These are phyloP conservation scores for Adiantum capillusveneris DNA, from an alignment of 75 land plant genomes.

Conservation along the genomic window DNA sequence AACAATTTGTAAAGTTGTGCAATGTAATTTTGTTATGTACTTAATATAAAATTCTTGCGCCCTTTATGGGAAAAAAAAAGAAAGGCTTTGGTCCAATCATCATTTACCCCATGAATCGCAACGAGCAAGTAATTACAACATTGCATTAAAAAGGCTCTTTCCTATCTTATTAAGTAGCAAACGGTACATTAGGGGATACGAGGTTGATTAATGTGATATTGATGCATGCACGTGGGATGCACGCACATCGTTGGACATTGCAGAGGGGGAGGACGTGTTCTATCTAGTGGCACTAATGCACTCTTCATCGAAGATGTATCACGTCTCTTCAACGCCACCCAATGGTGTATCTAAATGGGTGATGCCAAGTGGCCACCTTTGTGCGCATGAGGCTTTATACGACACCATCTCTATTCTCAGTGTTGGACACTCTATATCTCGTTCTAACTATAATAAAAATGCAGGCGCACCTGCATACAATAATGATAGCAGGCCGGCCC, in stretches of 20 bases:
- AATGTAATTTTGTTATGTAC: too few species aligned
- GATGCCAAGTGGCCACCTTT: slow-evolving; percentile 36
- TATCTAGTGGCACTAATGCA: slow-evolving; percentile 61
- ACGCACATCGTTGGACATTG: slow-evolving; percentile 52
- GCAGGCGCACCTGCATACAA: too few species aligned
- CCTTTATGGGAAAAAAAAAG: too few species aligned
- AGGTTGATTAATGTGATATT: too few species aligned
- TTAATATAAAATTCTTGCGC: too few species aligned
- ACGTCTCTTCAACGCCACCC: slow-evolving; percentile 34
- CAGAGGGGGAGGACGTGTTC: slow-evolving; percentile 56
- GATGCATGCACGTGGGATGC: slow-evolving; percentile 56
- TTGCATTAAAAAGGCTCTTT: too few species aligned
- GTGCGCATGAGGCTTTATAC: slow-evolving; percentile 36
- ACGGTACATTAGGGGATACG: background rate
- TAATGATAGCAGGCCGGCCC: too few species aligned
- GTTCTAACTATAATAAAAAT: background rate
- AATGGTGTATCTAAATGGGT: slow-evolving; percentile 63
- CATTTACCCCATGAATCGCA: slow-evolving; percentile 66
- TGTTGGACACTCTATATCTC: slow-evolving; percentile 54
- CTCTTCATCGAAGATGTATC: slow-evolving; percentile 47
- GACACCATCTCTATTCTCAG: slow-evolving; percentile 50
- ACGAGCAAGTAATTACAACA: slow-evolving; percentile 33
- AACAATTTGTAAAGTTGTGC: too few species aligned
- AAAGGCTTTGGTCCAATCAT: slow-evolving; percentile 65
- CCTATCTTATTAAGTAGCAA: too few species aligned